phyloP scores from a whole-genome alignment of 2,329 filamentous ascomycete species.

The Claviceps africana region DNA sequence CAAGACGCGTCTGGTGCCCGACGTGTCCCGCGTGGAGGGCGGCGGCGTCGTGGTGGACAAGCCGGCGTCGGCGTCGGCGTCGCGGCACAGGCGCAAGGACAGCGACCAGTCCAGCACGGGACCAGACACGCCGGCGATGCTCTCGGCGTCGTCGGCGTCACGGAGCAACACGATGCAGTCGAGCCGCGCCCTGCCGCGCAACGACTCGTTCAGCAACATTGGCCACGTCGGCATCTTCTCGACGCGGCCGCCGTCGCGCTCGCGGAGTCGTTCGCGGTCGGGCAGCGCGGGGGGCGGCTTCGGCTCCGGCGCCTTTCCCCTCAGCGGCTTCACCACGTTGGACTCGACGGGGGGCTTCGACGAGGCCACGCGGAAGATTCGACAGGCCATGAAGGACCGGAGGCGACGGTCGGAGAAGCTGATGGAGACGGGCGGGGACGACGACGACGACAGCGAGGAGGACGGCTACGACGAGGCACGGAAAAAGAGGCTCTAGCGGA shows the following conservation, averaged over 20 bases:
- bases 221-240: conserved; percentile 81
- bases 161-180: conserved; percentile 39
- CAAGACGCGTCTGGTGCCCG: conserved; percentile 52
- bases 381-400: conserved; percentile 62
- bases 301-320: conserved; percentile 46
- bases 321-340: conserved; percentile 55
- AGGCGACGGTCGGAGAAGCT: conserved; percentile 38
- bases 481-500: conserved; percentile 23
- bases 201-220: conserved; percentile 89
- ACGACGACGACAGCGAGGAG: conserved; percentile 26
- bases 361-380: conserved; percentile 71
- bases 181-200: conserved; percentile 52
- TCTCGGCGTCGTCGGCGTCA: conserved; percentile 23
- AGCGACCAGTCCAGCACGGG: conserved; percentile 33
- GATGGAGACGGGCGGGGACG: conserved; percentile 22
- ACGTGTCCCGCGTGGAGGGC: conserved; percentile 29
- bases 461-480: conserved; percentile 28
- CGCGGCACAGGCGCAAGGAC: conserved; percentile 25
- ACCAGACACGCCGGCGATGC: conserved; percentile 21
- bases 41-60: conserved; percentile 12
- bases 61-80: not conserved
- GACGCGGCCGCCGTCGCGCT: conserved; percentile 71
- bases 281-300: conserved; percentile 52
- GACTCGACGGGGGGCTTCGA: conserved; percentile 60
- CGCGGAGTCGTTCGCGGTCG: conserved; percentile 54